Evolutionary conservation across 1,139 yeast species (phyloP).

Genomic region (Yamadazyma taylorii): DNA sequence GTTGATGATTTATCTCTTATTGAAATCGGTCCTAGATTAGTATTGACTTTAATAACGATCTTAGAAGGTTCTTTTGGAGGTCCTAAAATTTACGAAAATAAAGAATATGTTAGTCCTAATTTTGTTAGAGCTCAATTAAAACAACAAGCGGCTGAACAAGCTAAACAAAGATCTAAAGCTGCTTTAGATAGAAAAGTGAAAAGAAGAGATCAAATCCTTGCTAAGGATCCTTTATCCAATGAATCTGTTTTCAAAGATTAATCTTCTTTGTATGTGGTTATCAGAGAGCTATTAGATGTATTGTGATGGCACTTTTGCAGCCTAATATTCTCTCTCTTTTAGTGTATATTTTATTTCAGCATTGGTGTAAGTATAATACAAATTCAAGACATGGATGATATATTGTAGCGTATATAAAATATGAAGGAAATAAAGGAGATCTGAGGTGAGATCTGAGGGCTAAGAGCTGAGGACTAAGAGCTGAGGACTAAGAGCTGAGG

Average conservation of each 20-base stretch:
- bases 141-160: conserved; percentile 78
- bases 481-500: too few species aligned
- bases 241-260: conserved; percentile 65
- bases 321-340: too few species aligned
- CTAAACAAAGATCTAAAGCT: conserved; percentile 75
- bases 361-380: too few species aligned
- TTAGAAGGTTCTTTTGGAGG: conserved; percentile 98
- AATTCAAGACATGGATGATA: too few species aligned
- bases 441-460: too few species aligned
- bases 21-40: conserved; percentile 97
- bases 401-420: too few species aligned
- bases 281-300: too few species aligned
- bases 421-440: too few species aligned
- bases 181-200: conserved; percentile 74
- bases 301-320: neutral
- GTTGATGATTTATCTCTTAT: conserved; percentile 68
- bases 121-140: conserved; percentile 87
- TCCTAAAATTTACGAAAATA: conserved; percentile 95
- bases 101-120: conserved; percentile 95
- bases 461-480: too few species aligned
- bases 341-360: too few species aligned
- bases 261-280: conserved; percentile 1
- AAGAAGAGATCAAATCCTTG: conserved; percentile 71
- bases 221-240: conserved; percentile 83
- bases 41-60: conserved; percentile 86